phyloP scores from a whole-genome alignment of 2,329 filamentous ascomycete genomes.

The Dothistroma septosporum region DNA sequence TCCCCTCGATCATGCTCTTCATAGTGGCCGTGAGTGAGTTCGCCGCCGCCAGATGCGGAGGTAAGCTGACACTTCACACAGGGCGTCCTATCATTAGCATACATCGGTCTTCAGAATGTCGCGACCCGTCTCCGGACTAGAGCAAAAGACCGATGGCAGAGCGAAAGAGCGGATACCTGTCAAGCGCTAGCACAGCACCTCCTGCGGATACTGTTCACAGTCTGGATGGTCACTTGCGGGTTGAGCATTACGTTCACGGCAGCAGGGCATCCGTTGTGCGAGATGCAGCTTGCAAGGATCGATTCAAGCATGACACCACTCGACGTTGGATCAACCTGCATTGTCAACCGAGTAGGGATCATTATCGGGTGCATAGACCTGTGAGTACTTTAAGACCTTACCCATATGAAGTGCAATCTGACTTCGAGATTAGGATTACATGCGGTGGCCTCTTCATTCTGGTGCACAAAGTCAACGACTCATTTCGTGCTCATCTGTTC shows the following conservation, averaged over 20 bases:
- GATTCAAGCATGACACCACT: not conserved
- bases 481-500: slow-evolving; percentile 26
- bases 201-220: slow-evolving; percentile 20
- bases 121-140: slow-evolving; percentile 15
- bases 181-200: slow-evolving; percentile 19
- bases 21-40: slow-evolving; percentile 15
- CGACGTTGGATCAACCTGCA: slow-evolving; percentile 24
- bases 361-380: slow-evolving; percentile 23
- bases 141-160: slow-evolving; percentile 15
- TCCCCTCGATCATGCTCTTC: slow-evolving; percentile 24
- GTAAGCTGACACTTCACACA: slow-evolving; percentile 9
- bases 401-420: not conserved
- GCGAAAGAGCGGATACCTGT: slow-evolving; percentile 15
- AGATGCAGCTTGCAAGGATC: not conserved
- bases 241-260: slow-evolving; percentile 27
- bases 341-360: slow-evolving; percentile 27
- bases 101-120: slow-evolving; percentile 21
- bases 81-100: slow-evolving; percentile 20
- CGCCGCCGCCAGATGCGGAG: not conserved
- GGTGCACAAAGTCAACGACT: slow-evolving; percentile 22
- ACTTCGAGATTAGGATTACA: slow-evolving; percentile 19
- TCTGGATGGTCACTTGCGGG: slow-evolving; percentile 26
- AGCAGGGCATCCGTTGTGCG: slow-evolving; percentile 22
- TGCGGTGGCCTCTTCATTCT: slow-evolving; percentile 26
- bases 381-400: slow-evolving; percentile 18